These are phyloP conservation scores for Beauveria australis DNA, from an alignment of 2,329 filamentous ascomycete species.

Conservation along the genomic window DNA sequence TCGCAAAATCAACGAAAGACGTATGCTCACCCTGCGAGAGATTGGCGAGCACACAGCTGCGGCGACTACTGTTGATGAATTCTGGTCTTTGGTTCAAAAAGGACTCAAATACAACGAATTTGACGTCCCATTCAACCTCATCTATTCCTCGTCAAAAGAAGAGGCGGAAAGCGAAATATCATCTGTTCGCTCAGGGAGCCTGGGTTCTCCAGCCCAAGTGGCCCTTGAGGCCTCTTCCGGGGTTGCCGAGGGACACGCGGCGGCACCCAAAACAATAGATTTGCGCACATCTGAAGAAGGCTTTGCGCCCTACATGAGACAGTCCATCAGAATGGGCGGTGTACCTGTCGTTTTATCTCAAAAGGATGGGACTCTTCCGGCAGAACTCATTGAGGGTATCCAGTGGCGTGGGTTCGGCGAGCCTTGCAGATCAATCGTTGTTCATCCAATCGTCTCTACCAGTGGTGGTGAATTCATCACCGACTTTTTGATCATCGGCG, in stretches of 20 bases:
- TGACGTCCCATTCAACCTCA: conserved; percentile 67
- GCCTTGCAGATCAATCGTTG: conserved; percentile 59
- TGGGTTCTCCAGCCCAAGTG: conserved; percentile 53
- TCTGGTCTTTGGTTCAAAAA: conserved; percentile 63
- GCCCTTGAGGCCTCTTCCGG: conserved; percentile 66
- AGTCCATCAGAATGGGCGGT: conserved; percentile 60
- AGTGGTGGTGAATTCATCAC: conserved; percentile 61
- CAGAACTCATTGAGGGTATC: conserved; percentile 56
- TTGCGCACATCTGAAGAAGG: conserved; percentile 61
- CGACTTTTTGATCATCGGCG: conserved; percentile 70
- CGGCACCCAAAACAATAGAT: conserved; percentile 56
- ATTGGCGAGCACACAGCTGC: conserved; percentile 67
- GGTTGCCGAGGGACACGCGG: conserved; percentile 54
- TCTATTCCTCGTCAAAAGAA: conserved; percentile 64
- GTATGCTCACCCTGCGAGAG: conserved; percentile 71
- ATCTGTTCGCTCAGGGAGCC: conserved; percentile 61
- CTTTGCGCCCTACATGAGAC: conserved; percentile 67
- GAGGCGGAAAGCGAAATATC: conserved; percentile 64
- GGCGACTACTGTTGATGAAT: conserved; percentile 63
- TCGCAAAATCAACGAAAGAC: conserved; percentile 67
- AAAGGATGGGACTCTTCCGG: conserved; percentile 58
- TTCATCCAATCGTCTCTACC: conserved; percentile 73
- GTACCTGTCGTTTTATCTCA: conserved; percentile 59
- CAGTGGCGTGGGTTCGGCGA: conserved; percentile 65
- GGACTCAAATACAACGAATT: conserved; percentile 66